phyloP scores from a whole-genome alignment of 805 yeast genomes.

The Clavispora santaluciae region DNA sequence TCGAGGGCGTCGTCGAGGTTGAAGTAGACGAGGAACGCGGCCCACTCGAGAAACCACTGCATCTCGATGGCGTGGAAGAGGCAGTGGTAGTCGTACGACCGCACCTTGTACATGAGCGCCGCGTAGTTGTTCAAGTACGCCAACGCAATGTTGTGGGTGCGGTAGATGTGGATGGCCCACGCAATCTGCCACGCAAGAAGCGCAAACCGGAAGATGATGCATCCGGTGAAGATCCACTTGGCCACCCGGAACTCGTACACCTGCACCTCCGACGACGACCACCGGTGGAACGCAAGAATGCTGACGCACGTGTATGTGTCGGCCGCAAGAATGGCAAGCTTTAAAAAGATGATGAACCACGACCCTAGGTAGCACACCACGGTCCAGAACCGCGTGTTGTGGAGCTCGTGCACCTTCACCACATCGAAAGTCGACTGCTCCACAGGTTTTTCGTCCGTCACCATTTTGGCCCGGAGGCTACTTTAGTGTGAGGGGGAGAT shows the following conservation, averaged over 20 bases:
- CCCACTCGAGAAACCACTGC: slow-evolving; percentile 59
- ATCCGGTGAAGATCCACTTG: slow-evolving; percentile 73
- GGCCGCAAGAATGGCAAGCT: slow-evolving; percentile 51
- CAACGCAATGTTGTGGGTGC: slow-evolving; percentile 60
- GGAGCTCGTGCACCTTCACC: slow-evolving; percentile 43
- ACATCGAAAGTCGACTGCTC: slow-evolving; percentile 46
- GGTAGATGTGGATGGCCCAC: slow-evolving; percentile 53
- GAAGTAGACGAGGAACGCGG: slow-evolving; percentile 60
- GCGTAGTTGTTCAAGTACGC: slow-evolving; percentile 68
- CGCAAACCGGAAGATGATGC: slow-evolving; percentile 67
- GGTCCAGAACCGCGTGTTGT: slow-evolving; percentile 41
- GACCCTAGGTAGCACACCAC: slow-evolving; percentile 37
- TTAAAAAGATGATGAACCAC: slow-evolving; percentile 46
- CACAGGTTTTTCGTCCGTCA: slow-evolving; percentile 15
- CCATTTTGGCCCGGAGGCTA: no score
- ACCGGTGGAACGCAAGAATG: slow-evolving; percentile 64
- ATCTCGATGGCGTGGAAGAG: slow-evolving; percentile 63
- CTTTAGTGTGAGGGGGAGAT: no score
- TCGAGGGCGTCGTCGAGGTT: slow-evolving; percentile 59
- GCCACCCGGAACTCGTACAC: slow-evolving; percentile 48
- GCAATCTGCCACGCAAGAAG: slow-evolving; percentile 53
- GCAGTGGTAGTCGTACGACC: slow-evolving; percentile 62
- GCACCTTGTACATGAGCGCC: slow-evolving; percentile 50
- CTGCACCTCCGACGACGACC: slow-evolving; percentile 51
- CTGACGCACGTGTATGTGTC: slow-evolving; percentile 79